phyloP scores from a whole-genome alignment of 2,329 filamentous ascomycete genomes.

The Aciculosporium take region DNA sequence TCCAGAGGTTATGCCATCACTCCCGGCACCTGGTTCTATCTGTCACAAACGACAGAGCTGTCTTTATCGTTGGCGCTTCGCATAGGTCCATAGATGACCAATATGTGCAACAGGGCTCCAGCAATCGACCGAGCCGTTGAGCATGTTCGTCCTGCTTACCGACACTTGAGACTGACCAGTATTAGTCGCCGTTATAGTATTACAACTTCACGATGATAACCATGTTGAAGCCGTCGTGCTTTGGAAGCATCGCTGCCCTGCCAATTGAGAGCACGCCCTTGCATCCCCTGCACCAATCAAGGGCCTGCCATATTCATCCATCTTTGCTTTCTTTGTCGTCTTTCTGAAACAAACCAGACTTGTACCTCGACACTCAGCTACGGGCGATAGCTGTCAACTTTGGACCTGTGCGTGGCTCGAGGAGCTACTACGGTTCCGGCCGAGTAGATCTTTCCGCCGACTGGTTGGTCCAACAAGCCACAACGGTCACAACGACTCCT shows the following conservation, averaged over 20 bases:
- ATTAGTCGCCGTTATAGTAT: not conserved
- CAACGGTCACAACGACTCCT: not conserved
- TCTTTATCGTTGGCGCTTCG: not conserved
- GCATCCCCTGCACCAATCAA: not conserved
- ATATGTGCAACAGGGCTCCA: not conserved
- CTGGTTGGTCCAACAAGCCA: constrained; percentile 7
- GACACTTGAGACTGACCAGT: not conserved
- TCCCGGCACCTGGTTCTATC: not conserved
- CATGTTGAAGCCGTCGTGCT: not conserved
- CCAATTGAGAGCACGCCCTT: not conserved
- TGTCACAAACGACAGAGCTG: not conserved
- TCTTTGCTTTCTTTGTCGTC: not conserved
- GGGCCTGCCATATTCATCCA: not conserved
- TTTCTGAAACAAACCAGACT: no score
- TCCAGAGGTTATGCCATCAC: not conserved
- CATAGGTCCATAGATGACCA: not conserved
- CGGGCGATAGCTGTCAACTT: not conserved
- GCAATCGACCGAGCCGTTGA: not conserved
- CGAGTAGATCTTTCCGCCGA: constrained; percentile 9
- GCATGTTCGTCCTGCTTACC: not conserved
- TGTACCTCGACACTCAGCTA: not conserved
- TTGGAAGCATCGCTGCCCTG: not conserved
- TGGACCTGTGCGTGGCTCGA: not conserved
- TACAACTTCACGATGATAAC: not conserved
- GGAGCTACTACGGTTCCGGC: constrained; percentile 6